A percentile compares a stretch with the other conserved stretches of the same genome.
Conservation (phyloP, 2,329 filamentous ascomycete genomes). For the Metarhizium guizhouense region DNA sequence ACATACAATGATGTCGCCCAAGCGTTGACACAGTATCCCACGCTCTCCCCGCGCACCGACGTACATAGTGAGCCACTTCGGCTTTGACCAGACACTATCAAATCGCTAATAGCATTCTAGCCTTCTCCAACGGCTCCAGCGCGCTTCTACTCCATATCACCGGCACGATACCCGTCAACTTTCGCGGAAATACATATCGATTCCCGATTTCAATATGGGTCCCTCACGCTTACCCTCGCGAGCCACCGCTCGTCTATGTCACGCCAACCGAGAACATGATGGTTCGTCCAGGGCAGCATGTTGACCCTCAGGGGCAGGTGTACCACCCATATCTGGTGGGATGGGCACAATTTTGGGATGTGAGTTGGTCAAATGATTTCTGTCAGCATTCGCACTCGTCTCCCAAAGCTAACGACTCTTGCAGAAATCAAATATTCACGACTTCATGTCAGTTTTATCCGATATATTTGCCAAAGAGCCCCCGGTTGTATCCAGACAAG, state of each 20-base stretch:
- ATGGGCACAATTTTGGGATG: slow-evolving; percentile 86
- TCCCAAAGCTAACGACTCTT: background rate
- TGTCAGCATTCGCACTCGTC: background rate
- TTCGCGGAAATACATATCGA: slow-evolving; percentile 80
- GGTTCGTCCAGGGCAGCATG: slow-evolving; percentile 86
- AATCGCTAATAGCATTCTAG: slow-evolving; percentile 32
- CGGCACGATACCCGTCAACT: slow-evolving; percentile 84
- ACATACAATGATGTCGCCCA: slow-evolving; percentile 89
- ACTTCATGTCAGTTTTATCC: slow-evolving; percentile 73
- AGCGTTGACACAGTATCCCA: slow-evolving; percentile 68
- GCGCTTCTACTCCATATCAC: slow-evolving; percentile 78
- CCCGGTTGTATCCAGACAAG: slow-evolving; percentile 70
- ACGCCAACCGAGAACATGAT: slow-evolving; percentile 82
- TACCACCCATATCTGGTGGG: slow-evolving; percentile 93
- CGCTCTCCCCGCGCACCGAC: slow-evolving; percentile 78
- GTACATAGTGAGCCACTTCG: slow-evolving; percentile 67
- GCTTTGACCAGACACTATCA: background rate
- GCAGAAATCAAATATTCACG: slow-evolving; percentile 72
- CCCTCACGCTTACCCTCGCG: slow-evolving; percentile 79
- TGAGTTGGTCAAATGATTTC: slow-evolving; percentile 32
- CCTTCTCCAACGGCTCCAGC: slow-evolving; percentile 80
- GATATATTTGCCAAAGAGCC: slow-evolving; percentile 93
- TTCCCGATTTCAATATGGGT: slow-evolving; percentile 93
- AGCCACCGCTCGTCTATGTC: slow-evolving; percentile 81
- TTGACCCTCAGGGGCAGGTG: slow-evolving; percentile 83